Conservation (phyloP, 1,284 basidiomycete genomes). For the Violaceomyces palustris region DNA sequence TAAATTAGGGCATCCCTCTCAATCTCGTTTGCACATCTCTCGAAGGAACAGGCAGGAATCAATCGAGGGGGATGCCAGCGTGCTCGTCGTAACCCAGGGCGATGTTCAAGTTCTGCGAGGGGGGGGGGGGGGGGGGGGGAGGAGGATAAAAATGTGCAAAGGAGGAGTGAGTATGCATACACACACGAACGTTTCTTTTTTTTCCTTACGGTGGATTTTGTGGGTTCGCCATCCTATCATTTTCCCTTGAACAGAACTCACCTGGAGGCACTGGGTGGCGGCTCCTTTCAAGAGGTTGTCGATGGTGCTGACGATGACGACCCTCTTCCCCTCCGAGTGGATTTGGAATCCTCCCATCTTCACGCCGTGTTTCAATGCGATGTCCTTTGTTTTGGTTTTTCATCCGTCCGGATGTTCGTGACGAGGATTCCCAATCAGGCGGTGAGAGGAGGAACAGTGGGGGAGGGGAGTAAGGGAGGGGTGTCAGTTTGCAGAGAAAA, state of each 20-base stretch:
- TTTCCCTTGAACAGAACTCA: too few relatives aligned
- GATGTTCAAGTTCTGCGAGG: slow-evolving; percentile 90
- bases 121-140: too few relatives aligned
- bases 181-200: too few relatives aligned
- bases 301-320: slow-evolving; percentile 70
- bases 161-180: too few relatives aligned
- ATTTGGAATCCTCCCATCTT: slow-evolving; percentile 89
- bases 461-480: not conserved
- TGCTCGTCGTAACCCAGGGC: slow-evolving; percentile 88
- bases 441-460: too few relatives aligned
- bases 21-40: too few relatives aligned
- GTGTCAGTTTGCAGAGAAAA: too few relatives aligned
- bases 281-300: slow-evolving; percentile 97
- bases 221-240: too few relatives aligned
- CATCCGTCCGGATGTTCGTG: not conserved
- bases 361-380: slow-evolving; percentile 80
- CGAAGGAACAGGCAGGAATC: too few relatives aligned
- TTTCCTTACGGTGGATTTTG: too few relatives aligned
- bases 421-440: not conserved
- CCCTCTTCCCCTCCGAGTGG: slow-evolving; percentile 77
- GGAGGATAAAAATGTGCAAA: too few relatives aligned
- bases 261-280: slow-evolving; percentile 93
- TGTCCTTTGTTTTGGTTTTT: slow-evolving; percentile 60
- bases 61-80: slow-evolving; percentile 73
- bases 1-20: too few relatives aligned